Base-by-base conservation (phyloP, 768 basidiomycete species). In the Mycena maculata region DNA sequence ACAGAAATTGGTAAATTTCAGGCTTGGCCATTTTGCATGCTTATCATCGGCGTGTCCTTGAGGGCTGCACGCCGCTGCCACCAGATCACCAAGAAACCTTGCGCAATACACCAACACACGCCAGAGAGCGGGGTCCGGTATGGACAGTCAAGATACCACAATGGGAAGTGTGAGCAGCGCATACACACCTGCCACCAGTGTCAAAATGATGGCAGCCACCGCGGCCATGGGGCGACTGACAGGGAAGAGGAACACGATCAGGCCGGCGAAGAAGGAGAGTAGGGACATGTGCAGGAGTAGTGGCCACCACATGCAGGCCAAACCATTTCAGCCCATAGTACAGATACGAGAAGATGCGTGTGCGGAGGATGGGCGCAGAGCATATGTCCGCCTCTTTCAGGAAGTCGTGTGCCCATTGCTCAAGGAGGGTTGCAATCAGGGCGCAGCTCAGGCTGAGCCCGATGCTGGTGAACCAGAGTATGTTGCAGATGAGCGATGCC, bases 271-370 rank as follows among this genome's bases (percentile, higher is more conserved):
- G 53, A 72, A 72, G 23, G 67, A 38, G 9, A 54, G 31, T 3
- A 72, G 62, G 25, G 71, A 69, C 3, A 63, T 25, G 28, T 72
- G 71, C 38, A 72, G 42, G 20, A 72, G 60, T 20, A 70, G 50
- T 25, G 71, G 71, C 60, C 0, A 61, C 60, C 2, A 22, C 25
- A 39, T 61, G 60, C 60, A 61, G 52, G 22, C 41, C 31, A 27
- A 61, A 61, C 6, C 49, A 49, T 27, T 61, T 61, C 28, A 62
- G 12, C 20, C 60, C 60, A 27, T 53, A 62, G 25, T 62, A 62
- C 9, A 62, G 28, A 20, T 31, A 62, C 9, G 60, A 62, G 42
- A 62, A 62, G 11, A 62, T 45, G 5, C 60, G 60, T 1, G 60
- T 50, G 9, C 60, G 60, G 22, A 54, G 44, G 41, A 45, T 41